Conservation (phyloP, 2,329 filamentous ascomycete species). For the Botrytis hyacinthi region DNA sequence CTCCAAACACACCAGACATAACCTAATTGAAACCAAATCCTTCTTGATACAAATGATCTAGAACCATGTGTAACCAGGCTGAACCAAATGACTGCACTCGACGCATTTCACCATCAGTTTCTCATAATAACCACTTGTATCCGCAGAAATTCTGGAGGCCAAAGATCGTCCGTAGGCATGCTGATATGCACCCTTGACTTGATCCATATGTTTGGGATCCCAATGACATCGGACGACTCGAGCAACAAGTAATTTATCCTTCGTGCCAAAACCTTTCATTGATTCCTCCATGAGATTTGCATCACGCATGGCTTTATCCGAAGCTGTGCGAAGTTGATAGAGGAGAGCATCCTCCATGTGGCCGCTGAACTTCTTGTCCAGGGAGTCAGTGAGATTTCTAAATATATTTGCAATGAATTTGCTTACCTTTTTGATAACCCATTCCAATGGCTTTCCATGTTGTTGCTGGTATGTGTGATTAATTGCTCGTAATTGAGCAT, state of each 20-base stretch:
- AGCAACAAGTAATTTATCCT: slow-evolving; percentile 74
- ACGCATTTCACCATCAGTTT: slow-evolving; percentile 61
- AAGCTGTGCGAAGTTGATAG: slow-evolving; percentile 72
- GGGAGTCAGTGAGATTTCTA: slow-evolving; percentile 23
- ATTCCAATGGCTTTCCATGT: slow-evolving; percentile 68
- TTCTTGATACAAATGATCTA: not conserved
- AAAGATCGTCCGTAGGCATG: slow-evolving; percentile 68
- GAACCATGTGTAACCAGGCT: slow-evolving; percentile 14
- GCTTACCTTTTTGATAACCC: slow-evolving; percentile 67
- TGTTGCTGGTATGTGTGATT: slow-evolving; percentile 69
- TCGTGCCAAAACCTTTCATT: slow-evolving; percentile 86
- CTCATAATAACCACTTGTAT: slow-evolving; percentile 84
- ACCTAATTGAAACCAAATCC: not conserved
- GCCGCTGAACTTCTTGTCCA: slow-evolving; percentile 70
- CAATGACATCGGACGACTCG: slow-evolving; percentile 82
- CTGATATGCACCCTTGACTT: slow-evolving; percentile 76
- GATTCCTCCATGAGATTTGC: slow-evolving; percentile 78
- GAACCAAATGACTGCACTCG: slow-evolving; percentile 11
- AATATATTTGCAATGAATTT: not conserved
- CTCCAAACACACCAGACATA: not conserved
- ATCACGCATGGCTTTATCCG: slow-evolving; percentile 81
- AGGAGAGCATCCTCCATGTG: slow-evolving; percentile 88
- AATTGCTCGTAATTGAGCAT: slow-evolving; percentile 82
- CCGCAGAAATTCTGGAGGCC: slow-evolving; percentile 67
- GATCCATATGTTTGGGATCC: slow-evolving; percentile 70